phyloP scores from a whole-genome alignment of 306 rosid genomes.

The Dryas alaskensis region DNA sequence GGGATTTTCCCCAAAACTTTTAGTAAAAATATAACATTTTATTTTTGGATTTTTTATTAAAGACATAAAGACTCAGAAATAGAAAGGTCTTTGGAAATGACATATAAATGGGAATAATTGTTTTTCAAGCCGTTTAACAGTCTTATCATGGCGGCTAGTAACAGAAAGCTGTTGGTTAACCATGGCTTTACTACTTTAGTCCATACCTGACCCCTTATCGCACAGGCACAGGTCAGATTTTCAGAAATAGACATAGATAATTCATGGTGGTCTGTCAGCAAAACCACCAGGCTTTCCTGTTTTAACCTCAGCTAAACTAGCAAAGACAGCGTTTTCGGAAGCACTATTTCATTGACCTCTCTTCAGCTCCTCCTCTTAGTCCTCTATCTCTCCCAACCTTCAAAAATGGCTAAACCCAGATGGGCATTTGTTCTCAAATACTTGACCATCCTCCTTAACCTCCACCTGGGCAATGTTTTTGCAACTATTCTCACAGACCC shows the following conservation, averaged over 20 bases:
- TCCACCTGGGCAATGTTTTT: constrained; percentile 26
- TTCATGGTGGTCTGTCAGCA: background rate
- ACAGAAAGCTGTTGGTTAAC: no score
- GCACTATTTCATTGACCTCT: background rate
- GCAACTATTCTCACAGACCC: constrained; percentile 28
- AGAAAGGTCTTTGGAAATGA: background rate
- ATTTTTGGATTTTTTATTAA: background rate
- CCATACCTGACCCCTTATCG: background rate
- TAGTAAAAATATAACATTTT: no score
- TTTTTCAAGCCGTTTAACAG: no score
- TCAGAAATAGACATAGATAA: background rate
- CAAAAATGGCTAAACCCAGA: constrained; percentile 27
- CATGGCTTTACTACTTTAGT: background rate
- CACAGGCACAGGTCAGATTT: background rate
- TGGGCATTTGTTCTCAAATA: constrained; percentile 24
- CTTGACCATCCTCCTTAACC: constrained; percentile 21
- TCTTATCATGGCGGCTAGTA: no score
- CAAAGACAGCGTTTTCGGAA: background rate
- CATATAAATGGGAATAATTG: background rate
- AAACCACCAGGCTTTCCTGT: background rate
- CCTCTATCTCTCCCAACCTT: background rate
- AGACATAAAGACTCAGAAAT: background rate
- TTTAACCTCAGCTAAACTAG: background rate
- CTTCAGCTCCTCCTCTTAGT: background rate
- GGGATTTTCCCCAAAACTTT: background rate